These are phyloP conservation scores for Trichocladium antarcticum DNA, from an alignment of 495 filamentous ascomycete species.

Conservation along the genomic window DNA sequence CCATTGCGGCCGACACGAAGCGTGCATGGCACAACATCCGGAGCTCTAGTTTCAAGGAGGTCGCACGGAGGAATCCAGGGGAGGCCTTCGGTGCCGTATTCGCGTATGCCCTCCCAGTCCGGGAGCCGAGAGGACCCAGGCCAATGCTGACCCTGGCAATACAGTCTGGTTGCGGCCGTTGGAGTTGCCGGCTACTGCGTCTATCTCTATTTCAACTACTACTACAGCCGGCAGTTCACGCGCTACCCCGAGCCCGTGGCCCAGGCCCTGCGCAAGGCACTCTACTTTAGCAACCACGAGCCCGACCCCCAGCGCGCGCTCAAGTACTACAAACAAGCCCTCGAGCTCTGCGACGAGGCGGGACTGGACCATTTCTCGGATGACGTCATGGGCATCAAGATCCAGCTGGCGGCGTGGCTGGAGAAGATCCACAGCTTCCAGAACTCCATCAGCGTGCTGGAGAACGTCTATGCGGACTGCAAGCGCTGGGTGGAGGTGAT, in stretches of 20 bases:
- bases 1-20: conserved; percentile 15
- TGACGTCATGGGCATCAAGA: conserved; percentile 79
- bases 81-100: conserved; percentile 31
- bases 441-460: conserved; percentile 61
- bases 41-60: conserved; percentile 22
- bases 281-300: conserved; percentile 73
- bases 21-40: conserved; percentile 20
- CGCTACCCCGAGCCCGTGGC: conserved; percentile 74
- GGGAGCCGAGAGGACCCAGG: neutral
- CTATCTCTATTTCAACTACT: conserved; percentile 59
- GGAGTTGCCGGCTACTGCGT: conserved; percentile 44
- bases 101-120: neutral
- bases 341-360: conserved; percentile 55
- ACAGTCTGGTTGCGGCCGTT: conserved; percentile 38
- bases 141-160: neutral
- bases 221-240: conserved; percentile 43
- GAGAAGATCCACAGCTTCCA: conserved; percentile 58
- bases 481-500: conserved; percentile 50
- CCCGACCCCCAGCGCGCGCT: conserved; percentile 62
- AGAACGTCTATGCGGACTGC: conserved; percentile 51
- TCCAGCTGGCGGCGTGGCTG: conserved; percentile 65
- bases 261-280: conserved; percentile 65
- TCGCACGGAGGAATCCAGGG: conserved; percentile 31
- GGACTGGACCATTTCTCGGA: conserved; percentile 79
- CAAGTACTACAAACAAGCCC: conserved; percentile 67